Conservation (phyloP, 2,329 filamentous ascomycete species). For the Aspergillus novoparasiticus region DNA sequence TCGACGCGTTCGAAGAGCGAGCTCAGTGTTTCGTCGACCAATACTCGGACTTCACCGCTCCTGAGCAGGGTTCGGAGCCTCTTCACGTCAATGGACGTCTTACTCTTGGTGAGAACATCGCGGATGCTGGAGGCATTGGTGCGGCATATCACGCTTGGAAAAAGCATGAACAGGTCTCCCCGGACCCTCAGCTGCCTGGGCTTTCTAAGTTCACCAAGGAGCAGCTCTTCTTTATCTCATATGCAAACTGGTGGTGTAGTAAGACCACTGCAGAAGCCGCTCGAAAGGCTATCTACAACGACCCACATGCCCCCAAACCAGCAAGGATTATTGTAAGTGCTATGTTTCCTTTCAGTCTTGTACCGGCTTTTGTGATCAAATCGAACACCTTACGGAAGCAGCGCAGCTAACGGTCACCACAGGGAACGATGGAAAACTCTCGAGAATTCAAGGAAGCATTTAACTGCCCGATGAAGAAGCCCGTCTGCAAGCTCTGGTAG, state of each 20-base stretch:
- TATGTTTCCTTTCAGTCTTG: neutral
- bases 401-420: slow-evolving; percentile 10
- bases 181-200: slow-evolving; percentile 60
- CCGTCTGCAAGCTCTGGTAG: slow-evolving; percentile 71
- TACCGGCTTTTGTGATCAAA: neutral
- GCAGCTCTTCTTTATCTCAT: slow-evolving; percentile 70
- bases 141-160: slow-evolving; percentile 69
- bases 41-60: slow-evolving; percentile 63
- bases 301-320: slow-evolving; percentile 67
- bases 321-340: slow-evolving; percentile 56
- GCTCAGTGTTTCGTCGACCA: slow-evolving; percentile 70
- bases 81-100: slow-evolving; percentile 65
- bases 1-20: slow-evolving; percentile 59
- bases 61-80: slow-evolving; percentile 57
- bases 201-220: slow-evolving; percentile 65
- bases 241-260: slow-evolving; percentile 67
- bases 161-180: slow-evolving; percentile 55
- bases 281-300: slow-evolving; percentile 60
- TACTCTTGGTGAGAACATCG: slow-evolving; percentile 71
- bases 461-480: slow-evolving; percentile 65
- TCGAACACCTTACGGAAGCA: slow-evolving; percentile 9
- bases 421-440: slow-evolving; percentile 68
- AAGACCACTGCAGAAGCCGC: slow-evolving; percentile 63
- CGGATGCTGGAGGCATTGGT: slow-evolving; percentile 68
- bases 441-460: slow-evolving; percentile 69